Base-by-base conservation (phyloP, 1,284 basidiomycete genomes). In the Apiotrichum mycotoxinovorans region DNA sequence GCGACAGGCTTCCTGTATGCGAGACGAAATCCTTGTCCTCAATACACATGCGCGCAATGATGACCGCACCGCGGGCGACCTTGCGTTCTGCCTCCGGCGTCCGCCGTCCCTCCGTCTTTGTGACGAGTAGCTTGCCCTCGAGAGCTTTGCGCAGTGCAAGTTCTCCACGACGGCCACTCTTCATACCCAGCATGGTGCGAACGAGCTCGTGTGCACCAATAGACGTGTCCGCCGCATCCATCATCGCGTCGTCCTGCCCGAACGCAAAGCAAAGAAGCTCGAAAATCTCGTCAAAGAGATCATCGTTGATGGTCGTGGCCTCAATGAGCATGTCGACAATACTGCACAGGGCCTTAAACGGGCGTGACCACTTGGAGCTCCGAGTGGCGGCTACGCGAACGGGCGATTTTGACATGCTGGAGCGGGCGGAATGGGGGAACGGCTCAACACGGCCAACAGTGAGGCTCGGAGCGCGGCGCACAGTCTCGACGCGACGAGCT, bases 31-130 rank as follows among this genome's bases (percentile, higher is more conserved):
- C 63, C 20, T 64, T 53, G 51, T 71, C 62, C 4, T 64, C 59
- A 17, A 69, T 51, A n/a, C 69, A 54, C 38, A 60, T 53, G 15
- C 70, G 62, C 3, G 68, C 61, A 18, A 66, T 61, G 38, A 68
- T 64, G n/a, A 75, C 68, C 2, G 73, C 71, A 5, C 73, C 73
- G 23, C 66, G 65, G 3, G 68, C 63, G 17, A 70, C 61, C 57
- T 69, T 71, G 30, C 68, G 61, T 48, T 72, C 68, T 2, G 62
- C 64, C 26, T 69, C 62, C 14, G 46, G 33, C 12, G 64, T 50
- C 20, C 62, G 65, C 20, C 61, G 52, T 12, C 60, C 61, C 4
- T 63, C 62, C 14, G 40, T 50, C 26, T 56, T 59, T 18, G 57
- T 57, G 20, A 51, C 49, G n/a, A 56, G 54, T 2, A 58, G 49